Conservation (phyloP, 352 stramenopile species). For the Pythium sukuiense region DNA sequence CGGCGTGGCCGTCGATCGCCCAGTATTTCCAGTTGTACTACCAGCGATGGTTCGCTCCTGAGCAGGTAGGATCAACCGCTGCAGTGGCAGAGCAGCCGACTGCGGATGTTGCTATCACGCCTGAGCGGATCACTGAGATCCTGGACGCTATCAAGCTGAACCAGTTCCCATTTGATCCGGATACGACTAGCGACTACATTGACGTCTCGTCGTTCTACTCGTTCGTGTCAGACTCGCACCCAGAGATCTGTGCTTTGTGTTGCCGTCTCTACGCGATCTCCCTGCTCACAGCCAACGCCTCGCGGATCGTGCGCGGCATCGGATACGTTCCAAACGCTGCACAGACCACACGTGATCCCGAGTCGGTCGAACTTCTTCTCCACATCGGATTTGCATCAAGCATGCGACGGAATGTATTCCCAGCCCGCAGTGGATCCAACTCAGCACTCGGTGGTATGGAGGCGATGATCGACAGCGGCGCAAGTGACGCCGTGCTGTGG, state of each 20-base stretch:
- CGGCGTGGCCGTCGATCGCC: conserved; percentile 55
- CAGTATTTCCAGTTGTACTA: conserved; percentile 75
- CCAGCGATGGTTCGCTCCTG: conserved; percentile 57
- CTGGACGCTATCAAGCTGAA: conserved; percentile 62
- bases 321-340: conserved; percentile 57
- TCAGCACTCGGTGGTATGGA: conserved; percentile 17
- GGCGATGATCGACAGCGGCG: conserved; percentile 24
- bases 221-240: conserved; percentile 77
- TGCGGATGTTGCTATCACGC: conserved; percentile 28
- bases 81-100: background rate
- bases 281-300: conserved; percentile 56
- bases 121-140: conserved; percentile 42
- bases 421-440: background rate
- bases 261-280: conserved; percentile 74
- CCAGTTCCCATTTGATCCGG: conserved; percentile 72
- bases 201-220: conserved; percentile 87
- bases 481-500: conserved; percentile 51
- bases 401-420: conserved; percentile 24
- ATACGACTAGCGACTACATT: conserved; percentile 71
- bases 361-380: conserved; percentile 58
- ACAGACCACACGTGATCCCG: conserved; percentile 45
- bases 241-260: conserved; percentile 77
- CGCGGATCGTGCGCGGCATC: conserved; percentile 55
- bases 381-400: conserved; percentile 71
- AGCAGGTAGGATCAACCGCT: background rate